Conservation (phyloP, 2,329 filamentous ascomycete species). For the Penicillium vulpinum region DNA sequence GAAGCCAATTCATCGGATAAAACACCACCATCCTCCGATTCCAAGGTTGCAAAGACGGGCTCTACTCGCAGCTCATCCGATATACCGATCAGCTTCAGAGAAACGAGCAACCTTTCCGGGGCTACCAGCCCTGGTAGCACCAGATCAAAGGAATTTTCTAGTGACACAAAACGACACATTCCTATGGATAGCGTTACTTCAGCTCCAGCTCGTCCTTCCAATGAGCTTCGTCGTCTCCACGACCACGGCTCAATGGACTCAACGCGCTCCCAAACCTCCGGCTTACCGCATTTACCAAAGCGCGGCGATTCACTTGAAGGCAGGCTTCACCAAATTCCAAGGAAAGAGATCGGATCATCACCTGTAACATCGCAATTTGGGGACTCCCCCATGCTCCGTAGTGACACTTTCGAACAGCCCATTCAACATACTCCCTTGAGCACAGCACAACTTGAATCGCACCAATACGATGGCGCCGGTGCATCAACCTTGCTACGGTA, state of each 20-base stretch:
- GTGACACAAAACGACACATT: conserved; percentile 18
- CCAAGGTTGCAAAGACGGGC: conserved; percentile 62
- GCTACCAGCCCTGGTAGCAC: conserved; percentile 34
- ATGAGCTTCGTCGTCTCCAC: conserved; percentile 56
- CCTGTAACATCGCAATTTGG: conserved; percentile 36
- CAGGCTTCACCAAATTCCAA: conserved; percentile 55
- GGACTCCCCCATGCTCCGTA: conserved; percentile 44
- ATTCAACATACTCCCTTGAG: conserved; percentile 46
- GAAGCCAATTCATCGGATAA: conserved; percentile 38
- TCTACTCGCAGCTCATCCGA: conserved; percentile 49
- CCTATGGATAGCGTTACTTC: conserved; percentile 29
- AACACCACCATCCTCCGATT: conserved; percentile 46
- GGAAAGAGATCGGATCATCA: conserved; percentile 61
- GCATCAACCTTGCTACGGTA: conserved; percentile 71
- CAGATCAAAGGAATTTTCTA: conserved; percentile 20
- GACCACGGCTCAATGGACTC: conserved; percentile 54
- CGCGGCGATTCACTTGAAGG: conserved; percentile 62
- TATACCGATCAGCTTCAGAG: conserved; percentile 39
- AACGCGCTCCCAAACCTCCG: conserved; percentile 32
- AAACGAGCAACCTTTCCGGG: conserved; percentile 42
- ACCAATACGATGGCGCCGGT: conserved; percentile 48
- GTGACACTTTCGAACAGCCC: conserved; percentile 13
- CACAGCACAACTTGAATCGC: conserved; percentile 41
- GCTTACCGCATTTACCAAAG: conserved; percentile 48
- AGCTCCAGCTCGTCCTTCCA: conserved; percentile 54